Evolutionary conservation across 1,284 basidiomycete genomes (phyloP), one percentile per base, ranked within the genome.

Genomic region (Pseudozyma tsukubaensis): DNA sequence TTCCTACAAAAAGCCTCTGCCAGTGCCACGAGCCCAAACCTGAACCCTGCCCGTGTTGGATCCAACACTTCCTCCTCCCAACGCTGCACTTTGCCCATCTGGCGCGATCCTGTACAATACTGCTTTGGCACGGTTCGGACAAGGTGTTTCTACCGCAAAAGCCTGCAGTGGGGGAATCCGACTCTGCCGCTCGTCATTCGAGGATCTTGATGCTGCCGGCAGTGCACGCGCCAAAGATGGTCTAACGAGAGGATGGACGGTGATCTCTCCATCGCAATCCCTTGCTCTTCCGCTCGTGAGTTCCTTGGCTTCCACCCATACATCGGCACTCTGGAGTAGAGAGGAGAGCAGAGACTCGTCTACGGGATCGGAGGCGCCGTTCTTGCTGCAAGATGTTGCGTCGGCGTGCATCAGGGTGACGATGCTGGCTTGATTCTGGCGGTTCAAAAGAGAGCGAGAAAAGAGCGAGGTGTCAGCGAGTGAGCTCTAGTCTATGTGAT

Each of bases 231-330:
- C 72, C 16, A 75, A 45, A 0, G 66, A 64, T 13, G 71, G 61
- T 21, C 71, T 52, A 3, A 70, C 67, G 1, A 77, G 60, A 0
- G 67, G 63, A 52, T 77, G 75, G 10, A 77, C 67, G 11, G 67
- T 73, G 52, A 78, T 72, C 45, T 78, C 76, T 21, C 76, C 76
- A 50, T 76, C 67, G 50, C 76, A 78, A 56, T 78, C 76, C 18
- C 73, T 60, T 1, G 76, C 76, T 18, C 76, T 43, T 11, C 76
- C 76, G 44, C 73, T 76, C 13, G 43, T 49, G 12, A 78, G 76
- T 42, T 72, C 70, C 35, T 76, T 76, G 54, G 73, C 66, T n/a
- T 78, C 76, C 16, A 78, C 45, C 76, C 76, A 78, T 1, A 71
- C 66, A 40, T 73, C 70, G 18, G 70, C 70, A 9, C 50, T 66